phyloP scores from a whole-genome alignment of 768 basidiomycete genomes.

The Amanita fuliginea region DNA sequence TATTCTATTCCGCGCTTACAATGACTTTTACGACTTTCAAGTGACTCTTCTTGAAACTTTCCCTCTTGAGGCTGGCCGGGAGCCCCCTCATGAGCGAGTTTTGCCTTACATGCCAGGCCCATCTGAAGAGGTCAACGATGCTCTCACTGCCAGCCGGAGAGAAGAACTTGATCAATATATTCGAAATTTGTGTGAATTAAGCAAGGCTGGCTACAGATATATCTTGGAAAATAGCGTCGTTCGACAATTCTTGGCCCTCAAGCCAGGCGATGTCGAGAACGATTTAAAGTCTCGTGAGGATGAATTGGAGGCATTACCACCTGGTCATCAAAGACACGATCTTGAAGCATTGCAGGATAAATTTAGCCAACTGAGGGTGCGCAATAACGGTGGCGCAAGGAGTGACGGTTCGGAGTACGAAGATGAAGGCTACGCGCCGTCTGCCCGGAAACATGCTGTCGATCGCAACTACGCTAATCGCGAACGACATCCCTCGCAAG shows the following conservation, averaged over 20 bases:
- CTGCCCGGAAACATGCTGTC: slow-evolving; percentile 26
- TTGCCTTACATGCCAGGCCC: slow-evolving; percentile 98
- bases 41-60: slow-evolving; percentile 78
- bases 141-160: slow-evolving; percentile 69
- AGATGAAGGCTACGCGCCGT: slow-evolving; percentile 41
- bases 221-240: slow-evolving; percentile 75
- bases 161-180: slow-evolving; percentile 87
- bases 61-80: slow-evolving; percentile 84
- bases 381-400: slow-evolving; percentile 25
- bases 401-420: slow-evolving; percentile 64
- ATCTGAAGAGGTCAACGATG: slow-evolving; percentile 70
- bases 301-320: slow-evolving; percentile 47
- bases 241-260: slow-evolving; percentile 72
- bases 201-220: slow-evolving; percentile 55
- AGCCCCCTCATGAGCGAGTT: slow-evolving; percentile 55
- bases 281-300: slow-evolving; percentile 47
- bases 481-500: slow-evolving; percentile 1
- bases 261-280: slow-evolving; percentile 77
- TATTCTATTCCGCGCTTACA: slow-evolving; percentile 89
- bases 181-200: slow-evolving; percentile 65
- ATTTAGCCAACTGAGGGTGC: slow-evolving; percentile 38
- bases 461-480: slow-evolving; percentile 20
- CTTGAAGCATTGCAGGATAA: slow-evolving; percentile 35
- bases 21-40: slow-evolving; percentile 98
- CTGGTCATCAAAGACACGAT: slow-evolving; percentile 24